Evolutionary conservation across 2,329 filamentous ascomycete genomes (phyloP), one percentile per base, ranked within the genome.

Genomic region (Geosmithia morbida): DNA sequence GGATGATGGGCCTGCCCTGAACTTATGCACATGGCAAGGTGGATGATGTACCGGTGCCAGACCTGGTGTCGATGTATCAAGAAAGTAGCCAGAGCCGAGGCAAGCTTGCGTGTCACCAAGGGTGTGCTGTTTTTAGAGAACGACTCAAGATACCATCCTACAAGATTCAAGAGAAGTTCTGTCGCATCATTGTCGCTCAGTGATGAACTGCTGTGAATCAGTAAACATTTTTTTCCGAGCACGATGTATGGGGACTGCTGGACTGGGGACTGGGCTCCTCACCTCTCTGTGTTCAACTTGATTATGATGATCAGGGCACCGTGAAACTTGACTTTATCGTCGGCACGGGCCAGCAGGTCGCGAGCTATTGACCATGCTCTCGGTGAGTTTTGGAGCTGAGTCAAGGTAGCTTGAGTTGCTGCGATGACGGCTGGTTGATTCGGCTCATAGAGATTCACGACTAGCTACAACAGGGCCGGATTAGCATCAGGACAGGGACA

Each of bases 231-330:
- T n/a, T 22, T 16, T 41, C 11, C 16, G 30, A 16, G 22, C 18
- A 5, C 13, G 33, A 14, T n/a, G 10, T 14, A 43, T 7, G 37
- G 16, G 11, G 39, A 43, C 26, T 20, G 6, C 14, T 37, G 13
- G 16, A 8, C 17, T 26, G 22, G 22, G 22, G 8, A 8, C 22
- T 26, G 22, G 22, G 4, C 16, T 16, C 57, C 70, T 52, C 67
- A 85, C 83, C 81, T 87, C 59, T 92, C 87, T n/a, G 82, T 83
- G 60, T 97, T 96, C 49, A 97, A 77, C 66, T 97, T 98, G 56
- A 97, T 80, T 46, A 87, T 94, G 54, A 96, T 83, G 0, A 90
- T 97, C 50, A 96, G 72, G 29, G 89, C 90, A 14, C 87, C 92
- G 60, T 94, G 95, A 65, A 97, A 97, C 53, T 85, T 83, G 54